These are phyloP conservation scores for Mallotus repandus DNA, from an alignment of 441 rosid species.

Conservation along the genomic window DNA sequence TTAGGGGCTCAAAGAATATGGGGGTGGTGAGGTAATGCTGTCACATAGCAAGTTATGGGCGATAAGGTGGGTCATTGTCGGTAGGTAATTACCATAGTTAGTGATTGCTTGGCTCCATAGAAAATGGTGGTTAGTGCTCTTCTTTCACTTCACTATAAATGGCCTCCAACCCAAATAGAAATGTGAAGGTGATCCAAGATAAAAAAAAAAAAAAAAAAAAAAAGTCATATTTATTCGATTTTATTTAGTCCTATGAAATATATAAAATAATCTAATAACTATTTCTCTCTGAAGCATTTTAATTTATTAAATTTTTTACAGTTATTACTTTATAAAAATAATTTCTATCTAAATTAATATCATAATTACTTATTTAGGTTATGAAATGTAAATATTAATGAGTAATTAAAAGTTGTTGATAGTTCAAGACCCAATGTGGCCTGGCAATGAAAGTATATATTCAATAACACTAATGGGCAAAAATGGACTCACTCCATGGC, in stretches of 20 bases:
- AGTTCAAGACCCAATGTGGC: too few relatives aligned
- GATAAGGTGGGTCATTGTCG: constrained; percentile 1
- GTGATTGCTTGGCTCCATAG: constrained; percentile 19
- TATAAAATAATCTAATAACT: too few relatives aligned
- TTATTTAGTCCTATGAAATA: too few relatives aligned
- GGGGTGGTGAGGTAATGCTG: background rate
- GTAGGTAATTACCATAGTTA: background rate
- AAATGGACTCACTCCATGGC: background rate
- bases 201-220: too few relatives aligned
- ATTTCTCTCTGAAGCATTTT: too few relatives aligned
- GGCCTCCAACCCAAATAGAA: background rate
- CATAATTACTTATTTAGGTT: too few relatives aligned
- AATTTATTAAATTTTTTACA: too few relatives aligned
- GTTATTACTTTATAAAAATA: too few relatives aligned
- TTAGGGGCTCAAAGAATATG: background rate
- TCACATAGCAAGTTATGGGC: background rate
- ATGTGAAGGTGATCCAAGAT: background rate
- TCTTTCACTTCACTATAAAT: constrained; percentile 16
- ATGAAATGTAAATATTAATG: too few relatives aligned
- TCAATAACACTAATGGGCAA: background rate
- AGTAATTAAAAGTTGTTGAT: too few relatives aligned
- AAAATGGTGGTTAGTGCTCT: constrained; percentile 11
- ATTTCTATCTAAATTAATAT: too few relatives aligned
- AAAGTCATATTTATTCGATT: background rate
- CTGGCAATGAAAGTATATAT: too few relatives aligned